Base-by-base conservation (phyloP, 805 yeast species). In the Monosporozyma servazzii region DNA sequence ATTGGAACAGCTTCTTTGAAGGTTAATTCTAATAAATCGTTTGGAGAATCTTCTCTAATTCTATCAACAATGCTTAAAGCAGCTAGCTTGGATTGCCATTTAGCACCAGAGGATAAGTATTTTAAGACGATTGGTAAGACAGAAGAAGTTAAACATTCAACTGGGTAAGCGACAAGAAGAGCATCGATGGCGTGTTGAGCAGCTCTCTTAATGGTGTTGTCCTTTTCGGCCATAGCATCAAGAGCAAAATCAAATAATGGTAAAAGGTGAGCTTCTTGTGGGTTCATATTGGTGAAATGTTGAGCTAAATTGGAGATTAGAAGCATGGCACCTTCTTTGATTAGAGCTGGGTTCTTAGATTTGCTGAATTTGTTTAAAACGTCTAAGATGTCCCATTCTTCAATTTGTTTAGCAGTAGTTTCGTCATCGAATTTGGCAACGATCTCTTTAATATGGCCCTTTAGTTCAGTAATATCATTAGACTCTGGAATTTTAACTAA, bases 21-120 rank as follows among this genome's bases (percentile, higher is more conserved):
- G 59, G 83, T 81, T 64, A 83, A 67, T 70, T 91, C 96, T 58
- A 91, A 74, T 61, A 87, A 76, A 71, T 93, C 98, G 40, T 84
- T 80, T 52, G 96, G 93, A 43, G 85, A 81, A 48, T 86, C 88
- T 55, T 80, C 88, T 53, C 86, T 75, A 51, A 90, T 76, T 64
- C 76, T 81, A 65, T 89, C 96, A 51, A 90, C 70, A 5, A 81
- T 63, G 58, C 78, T 80, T 64, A 91, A 75, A 49, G 93, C 91
- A 17, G 84, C 95, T 43, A 87, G 61, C 69, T 91, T 91, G 47
- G 88, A 78, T 69, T 88, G 93, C 96, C 96, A 90, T 71, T 90
- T 91, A 45, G 96, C 96, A 60, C 70, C 68, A 51, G 95, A 81
- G 2, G 90, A 80, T 59, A 91, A 76, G 66, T 86, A 89, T 5